Evolutionary conservation across 1,284 basidiomycete genomes (phyloP).

Genomic region (Ustilago loliicola): DNA sequence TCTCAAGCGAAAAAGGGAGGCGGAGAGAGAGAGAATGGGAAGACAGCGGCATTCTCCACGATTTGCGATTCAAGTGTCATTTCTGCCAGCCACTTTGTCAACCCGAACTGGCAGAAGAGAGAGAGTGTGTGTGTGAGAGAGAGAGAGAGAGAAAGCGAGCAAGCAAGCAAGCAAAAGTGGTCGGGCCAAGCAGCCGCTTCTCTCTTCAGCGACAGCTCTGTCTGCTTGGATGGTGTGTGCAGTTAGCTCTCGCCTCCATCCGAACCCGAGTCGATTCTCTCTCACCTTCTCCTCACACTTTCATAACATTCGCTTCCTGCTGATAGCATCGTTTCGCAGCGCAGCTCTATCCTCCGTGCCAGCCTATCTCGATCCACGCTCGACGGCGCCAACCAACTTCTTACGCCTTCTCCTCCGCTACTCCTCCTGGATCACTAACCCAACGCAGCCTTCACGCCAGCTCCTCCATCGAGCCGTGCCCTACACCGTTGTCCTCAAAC

Average conservation of each 20-base stretch:
- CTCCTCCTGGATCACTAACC: background rate
- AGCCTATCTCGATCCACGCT: background rate
- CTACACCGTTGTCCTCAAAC: background rate
- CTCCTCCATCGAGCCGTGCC: background rate
- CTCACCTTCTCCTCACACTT: background rate
- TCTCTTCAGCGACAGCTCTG: background rate
- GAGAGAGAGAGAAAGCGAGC: background rate
- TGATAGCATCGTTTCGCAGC: background rate
- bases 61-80: conserved; percentile 13
- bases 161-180: conserved; percentile 5
- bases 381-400: background rate
- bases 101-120: background rate
- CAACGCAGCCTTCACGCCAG: background rate
- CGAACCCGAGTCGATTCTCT: background rate
- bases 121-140: background rate
- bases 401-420: background rate
- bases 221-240: background rate
- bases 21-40: background rate
- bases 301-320: background rate
- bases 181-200: conserved; percentile 19
- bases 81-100: background rate
- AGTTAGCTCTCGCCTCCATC: background rate
- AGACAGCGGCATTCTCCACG: conserved; percentile 11
- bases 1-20: background rate
- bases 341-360: background rate